Evolutionary conservation across 2,329 filamentous ascomycete genomes (phyloP).

Genomic region (Periconia macrospinosa): DNA sequence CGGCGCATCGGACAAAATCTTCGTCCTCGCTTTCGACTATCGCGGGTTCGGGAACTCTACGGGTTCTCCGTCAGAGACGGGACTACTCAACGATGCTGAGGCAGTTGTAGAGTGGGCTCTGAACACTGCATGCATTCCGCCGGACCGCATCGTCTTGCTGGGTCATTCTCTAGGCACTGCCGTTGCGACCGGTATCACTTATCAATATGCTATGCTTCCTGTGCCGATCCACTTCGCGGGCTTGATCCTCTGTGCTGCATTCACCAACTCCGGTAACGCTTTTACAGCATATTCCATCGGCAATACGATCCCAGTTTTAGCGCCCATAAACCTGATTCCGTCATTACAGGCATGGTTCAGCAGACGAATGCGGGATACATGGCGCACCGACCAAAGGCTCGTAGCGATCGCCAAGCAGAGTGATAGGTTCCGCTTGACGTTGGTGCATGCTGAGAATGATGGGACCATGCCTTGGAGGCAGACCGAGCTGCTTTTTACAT

Average conservation of each 20-base stretch:
- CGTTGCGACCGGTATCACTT: slow-evolving; percentile 72
- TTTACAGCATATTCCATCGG: slow-evolving; percentile 76
- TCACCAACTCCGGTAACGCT: slow-evolving; percentile 73
- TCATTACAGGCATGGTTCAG: slow-evolving; percentile 65
- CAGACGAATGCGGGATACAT: slow-evolving; percentile 71
- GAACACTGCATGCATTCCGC: slow-evolving; percentile 64
- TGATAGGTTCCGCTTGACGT: slow-evolving; percentile 26
- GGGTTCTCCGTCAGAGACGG: slow-evolving; percentile 75
- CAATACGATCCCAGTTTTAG: slow-evolving; percentile 74
- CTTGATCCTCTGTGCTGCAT: slow-evolving; percentile 76
- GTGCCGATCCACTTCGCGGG: slow-evolving; percentile 77
- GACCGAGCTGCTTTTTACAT: slow-evolving; percentile 35
- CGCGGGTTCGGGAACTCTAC: slow-evolving; percentile 84
- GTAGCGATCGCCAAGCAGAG: slow-evolving; percentile 53
- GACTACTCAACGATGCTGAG: slow-evolving; percentile 77
- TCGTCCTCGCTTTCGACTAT: slow-evolving; percentile 84
- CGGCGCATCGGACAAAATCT: slow-evolving; percentile 57
- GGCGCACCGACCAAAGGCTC: slow-evolving; percentile 72
- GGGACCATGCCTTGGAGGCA: slow-evolving; percentile 40
- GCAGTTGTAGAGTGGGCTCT: slow-evolving; percentile 76
- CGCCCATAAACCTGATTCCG: slow-evolving; percentile 70
- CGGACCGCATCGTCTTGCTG: slow-evolving; percentile 75
- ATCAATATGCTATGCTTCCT: slow-evolving; percentile 61
- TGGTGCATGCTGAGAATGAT: slow-evolving; percentile 40
- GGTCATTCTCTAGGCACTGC: slow-evolving; percentile 91